These are phyloP conservation scores for Meyerozyma sp. DNA, from an alignment of 1,139 yeast genomes.

Conservation along the genomic window DNA sequence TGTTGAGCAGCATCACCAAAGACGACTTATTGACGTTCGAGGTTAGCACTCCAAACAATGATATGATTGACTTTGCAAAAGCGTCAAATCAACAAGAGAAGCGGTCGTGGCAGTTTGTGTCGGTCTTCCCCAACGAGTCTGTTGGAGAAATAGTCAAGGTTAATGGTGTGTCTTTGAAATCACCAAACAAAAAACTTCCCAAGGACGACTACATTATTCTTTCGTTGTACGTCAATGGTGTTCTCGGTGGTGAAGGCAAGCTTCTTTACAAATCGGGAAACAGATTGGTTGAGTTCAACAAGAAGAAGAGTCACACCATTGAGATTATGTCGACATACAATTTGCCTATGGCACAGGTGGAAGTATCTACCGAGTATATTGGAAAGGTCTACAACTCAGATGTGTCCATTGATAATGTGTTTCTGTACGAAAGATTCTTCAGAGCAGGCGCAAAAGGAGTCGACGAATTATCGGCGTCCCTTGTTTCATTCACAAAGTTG, in stretches of 20 bases:
- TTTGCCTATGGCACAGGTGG: slow-evolving; percentile 47
- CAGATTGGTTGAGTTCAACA: slow-evolving; percentile 37
- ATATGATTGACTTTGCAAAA: slow-evolving; percentile 51
- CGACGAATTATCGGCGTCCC: slow-evolving; percentile 38
- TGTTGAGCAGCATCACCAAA: slow-evolving; percentile 25
- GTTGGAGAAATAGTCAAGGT: slow-evolving; percentile 66
- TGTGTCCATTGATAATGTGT: slow-evolving; percentile 48
- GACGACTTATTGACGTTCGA: slow-evolving; percentile 45
- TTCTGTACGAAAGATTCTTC: slow-evolving; percentile 50
- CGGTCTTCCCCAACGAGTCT: slow-evolving; percentile 69
- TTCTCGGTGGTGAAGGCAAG: slow-evolving; percentile 52
- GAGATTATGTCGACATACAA: slow-evolving; percentile 32
- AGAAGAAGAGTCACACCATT: slow-evolving; percentile 28
- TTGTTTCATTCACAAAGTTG: slow-evolving; percentile 37
- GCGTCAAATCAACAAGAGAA: slow-evolving; percentile 60
- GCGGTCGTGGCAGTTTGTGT: slow-evolving; percentile 67
- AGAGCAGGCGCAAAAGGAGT: slow-evolving; percentile 38
- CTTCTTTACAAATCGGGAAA: slow-evolving; percentile 37
- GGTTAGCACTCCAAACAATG: slow-evolving; percentile 43
- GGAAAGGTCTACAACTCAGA: slow-evolving; percentile 69
- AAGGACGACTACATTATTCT: slow-evolving; percentile 54
- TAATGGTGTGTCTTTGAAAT: slow-evolving; percentile 44
- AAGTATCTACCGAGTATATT: slow-evolving; percentile 59
- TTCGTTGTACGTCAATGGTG: slow-evolving; percentile 61
- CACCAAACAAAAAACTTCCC: slow-evolving; percentile 25